Percentiles rank a stretch among this genome's conserved stretches.
These are phyloP conservation scores for Astrocystis sublimbata DNA, from an alignment of 495 filamentous ascomycete species.

Conservation along the genomic window DNA sequence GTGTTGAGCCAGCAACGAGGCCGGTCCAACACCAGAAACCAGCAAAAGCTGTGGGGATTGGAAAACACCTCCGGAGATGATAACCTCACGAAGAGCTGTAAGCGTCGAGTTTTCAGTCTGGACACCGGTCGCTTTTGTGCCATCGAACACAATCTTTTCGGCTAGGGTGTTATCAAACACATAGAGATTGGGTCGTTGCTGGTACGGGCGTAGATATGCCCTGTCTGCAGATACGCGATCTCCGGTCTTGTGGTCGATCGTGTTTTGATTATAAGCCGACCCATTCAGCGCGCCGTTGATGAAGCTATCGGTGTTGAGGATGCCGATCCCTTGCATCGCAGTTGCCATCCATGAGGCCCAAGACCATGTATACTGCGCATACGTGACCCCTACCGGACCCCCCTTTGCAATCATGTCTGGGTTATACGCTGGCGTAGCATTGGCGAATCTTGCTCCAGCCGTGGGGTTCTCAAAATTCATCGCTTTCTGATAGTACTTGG, in stretches of 20 bases:
- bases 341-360: slow-evolving; percentile 1
- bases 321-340: not conserved
- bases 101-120: not conserved
- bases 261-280: not conserved
- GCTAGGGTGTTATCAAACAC: slow-evolving; percentile 14
- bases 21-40: slow-evolving; percentile 51
- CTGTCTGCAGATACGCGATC: not conserved
- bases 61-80: slow-evolving; percentile 47
- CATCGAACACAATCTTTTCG: slow-evolving; percentile 16
- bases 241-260: not conserved
- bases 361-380: not conserved
- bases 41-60: slow-evolving; percentile 52
- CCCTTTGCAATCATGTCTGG: not conserved
- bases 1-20: slow-evolving; percentile 31
- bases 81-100: slow-evolving; percentile 44
- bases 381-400: not conserved
- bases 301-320: not conserved
- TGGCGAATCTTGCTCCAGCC: not conserved
- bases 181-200: slow-evolving; percentile 2
- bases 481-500: not conserved
- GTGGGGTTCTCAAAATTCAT: not conserved
- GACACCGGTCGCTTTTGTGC: slow-evolving; percentile 17
- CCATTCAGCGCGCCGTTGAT: not conserved
- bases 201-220: not conserved
- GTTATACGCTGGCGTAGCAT: not conserved